Conservation (phyloP, 306 rosid genomes). For the Benincasa hispida region DNA sequence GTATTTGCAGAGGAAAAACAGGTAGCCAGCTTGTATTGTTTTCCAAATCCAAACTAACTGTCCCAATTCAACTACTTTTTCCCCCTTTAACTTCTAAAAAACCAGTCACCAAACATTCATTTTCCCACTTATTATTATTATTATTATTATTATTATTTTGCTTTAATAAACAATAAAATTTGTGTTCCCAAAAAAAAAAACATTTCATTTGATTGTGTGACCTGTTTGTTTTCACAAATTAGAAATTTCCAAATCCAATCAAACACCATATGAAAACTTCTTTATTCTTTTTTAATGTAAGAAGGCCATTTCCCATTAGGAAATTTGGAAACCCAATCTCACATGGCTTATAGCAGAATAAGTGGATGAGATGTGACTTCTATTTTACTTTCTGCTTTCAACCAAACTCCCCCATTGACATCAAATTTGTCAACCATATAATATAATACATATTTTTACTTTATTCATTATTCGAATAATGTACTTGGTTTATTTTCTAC, state of each 20-base stretch:
- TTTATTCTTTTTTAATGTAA: background rate
- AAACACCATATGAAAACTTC: background rate
- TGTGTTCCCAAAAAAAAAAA: too few species aligned
- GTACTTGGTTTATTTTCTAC: background rate
- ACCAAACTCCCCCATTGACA: background rate
- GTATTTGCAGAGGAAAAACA: background rate
- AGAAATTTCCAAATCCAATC: background rate
- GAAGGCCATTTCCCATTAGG: background rate
- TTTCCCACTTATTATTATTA: background rate
- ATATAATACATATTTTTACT: background rate
- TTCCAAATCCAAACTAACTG: conserved; percentile 6
- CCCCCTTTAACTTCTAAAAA: background rate
- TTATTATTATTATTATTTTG: too few species aligned
- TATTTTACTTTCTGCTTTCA: background rate
- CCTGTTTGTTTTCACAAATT: background rate
- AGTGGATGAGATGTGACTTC: background rate
- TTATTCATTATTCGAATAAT: background rate
- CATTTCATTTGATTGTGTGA: background rate
- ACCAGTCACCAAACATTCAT: background rate
- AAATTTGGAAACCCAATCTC: background rate
- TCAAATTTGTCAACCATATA: background rate
- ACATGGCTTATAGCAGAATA: background rate
- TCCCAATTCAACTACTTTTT: background rate
- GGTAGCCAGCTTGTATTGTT: background rate
- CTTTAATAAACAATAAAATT: background rate